These are phyloP conservation scores for Botryotinia globosa DNA, from an alignment of 2,329 filamentous ascomycete species.

Conservation along the genomic window DNA sequence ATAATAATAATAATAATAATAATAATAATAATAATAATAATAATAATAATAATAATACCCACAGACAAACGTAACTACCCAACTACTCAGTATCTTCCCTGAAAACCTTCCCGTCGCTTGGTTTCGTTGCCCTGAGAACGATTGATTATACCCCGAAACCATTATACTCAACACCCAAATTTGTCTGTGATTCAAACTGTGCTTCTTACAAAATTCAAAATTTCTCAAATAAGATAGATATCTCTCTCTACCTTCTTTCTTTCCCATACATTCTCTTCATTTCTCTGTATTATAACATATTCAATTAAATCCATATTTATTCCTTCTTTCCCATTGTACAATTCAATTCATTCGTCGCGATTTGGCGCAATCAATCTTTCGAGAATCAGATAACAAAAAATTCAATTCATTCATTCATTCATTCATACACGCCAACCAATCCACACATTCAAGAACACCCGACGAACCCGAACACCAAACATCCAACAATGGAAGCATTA, in stretches of 20 bases:
- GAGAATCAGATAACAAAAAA: slow-evolving; percentile 6
- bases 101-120: slow-evolving; percentile 5
- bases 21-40: neutral
- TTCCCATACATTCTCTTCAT: slow-evolving; percentile 24
- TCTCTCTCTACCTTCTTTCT: neutral
- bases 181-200: neutral
- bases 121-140: slow-evolving; percentile 13
- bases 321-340: slow-evolving; percentile 12
- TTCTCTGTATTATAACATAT: slow-evolving; percentile 29
- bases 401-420: neutral
- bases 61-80: too few species aligned
- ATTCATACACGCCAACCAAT: neutral
- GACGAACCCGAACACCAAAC: slow-evolving; percentile 15
- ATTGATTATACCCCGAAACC: neutral
- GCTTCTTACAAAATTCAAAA: neutral
- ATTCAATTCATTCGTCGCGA: slow-evolving; percentile 17
- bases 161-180: neutral
- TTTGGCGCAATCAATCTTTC: slow-evolving; percentile 16
- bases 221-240: neutral
- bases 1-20: too few species aligned
- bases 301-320: neutral
- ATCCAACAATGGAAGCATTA: slow-evolving; percentile 73
- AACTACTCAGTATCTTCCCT: neutral
- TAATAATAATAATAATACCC: neutral
- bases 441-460: slow-evolving; percentile 21